Percentiles rank a stretch among this genome's conserved stretches.
Evolutionary conservation across 352 stramenopile genomes (phyloP).

Genomic region (Pythium dissimile): DNA sequence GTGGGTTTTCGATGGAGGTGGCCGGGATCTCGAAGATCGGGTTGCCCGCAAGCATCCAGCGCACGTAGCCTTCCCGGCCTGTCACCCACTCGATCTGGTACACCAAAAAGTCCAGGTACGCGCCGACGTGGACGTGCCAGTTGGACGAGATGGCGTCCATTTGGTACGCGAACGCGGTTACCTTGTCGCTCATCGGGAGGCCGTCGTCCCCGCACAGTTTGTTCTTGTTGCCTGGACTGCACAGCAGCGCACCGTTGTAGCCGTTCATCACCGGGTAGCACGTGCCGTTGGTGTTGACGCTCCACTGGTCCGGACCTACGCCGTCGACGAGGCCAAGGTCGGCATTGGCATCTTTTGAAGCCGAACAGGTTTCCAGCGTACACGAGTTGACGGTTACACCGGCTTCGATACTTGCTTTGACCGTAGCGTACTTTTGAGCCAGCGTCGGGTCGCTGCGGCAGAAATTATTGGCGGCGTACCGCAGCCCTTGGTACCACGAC

Average conservation of each 20-base stretch:
- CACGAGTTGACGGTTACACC: slow-evolving; percentile 54
- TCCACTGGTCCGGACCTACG: slow-evolving; percentile 37
- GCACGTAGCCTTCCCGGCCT: slow-evolving; percentile 47
- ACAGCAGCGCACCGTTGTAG: slow-evolving; percentile 59
- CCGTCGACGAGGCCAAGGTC: slow-evolving; percentile 42
- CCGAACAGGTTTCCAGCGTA: slow-evolving; percentile 32
- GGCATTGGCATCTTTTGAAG: slow-evolving; percentile 47
- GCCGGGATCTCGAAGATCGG: slow-evolving; percentile 88
- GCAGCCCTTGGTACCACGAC: slow-evolving; percentile 66
- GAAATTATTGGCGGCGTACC: slow-evolving; percentile 58
- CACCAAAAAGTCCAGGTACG: slow-evolving; percentile 76
- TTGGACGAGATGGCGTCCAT: slow-evolving; percentile 94
- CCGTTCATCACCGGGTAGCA: slow-evolving; percentile 57
- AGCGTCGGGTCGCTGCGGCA: slow-evolving; percentile 23
- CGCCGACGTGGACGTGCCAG: slow-evolving; percentile 75
- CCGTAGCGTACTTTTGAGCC: slow-evolving; percentile 33
- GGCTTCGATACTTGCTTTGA: slow-evolving; percentile 31
- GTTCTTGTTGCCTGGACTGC: slow-evolving; percentile 44
- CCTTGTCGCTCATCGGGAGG: slow-evolving; percentile 19
- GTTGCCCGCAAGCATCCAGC: slow-evolving; percentile 76
- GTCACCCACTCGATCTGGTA: slow-evolving; percentile 77
- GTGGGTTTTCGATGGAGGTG: slow-evolving; percentile 40
- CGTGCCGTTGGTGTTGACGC: slow-evolving; percentile 60
- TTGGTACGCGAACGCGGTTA: slow-evolving; percentile 61
- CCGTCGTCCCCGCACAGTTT: slow-evolving; percentile 20